Conservation (phyloP, 495 filamentous ascomycete species). For the Lasiosphaeriaceae sp. region DNA sequence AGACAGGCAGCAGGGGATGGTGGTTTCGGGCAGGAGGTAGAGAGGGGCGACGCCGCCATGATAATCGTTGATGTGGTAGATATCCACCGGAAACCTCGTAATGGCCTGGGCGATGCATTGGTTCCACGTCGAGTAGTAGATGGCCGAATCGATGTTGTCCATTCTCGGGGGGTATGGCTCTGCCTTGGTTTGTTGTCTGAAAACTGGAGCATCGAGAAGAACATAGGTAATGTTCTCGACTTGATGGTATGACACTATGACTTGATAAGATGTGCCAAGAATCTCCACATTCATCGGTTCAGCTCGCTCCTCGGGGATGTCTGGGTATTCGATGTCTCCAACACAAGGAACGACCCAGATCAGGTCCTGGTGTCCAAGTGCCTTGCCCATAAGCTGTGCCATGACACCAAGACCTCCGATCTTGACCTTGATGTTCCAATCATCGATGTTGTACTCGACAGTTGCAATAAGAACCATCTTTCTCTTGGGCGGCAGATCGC, state of each 20-base stretch:
- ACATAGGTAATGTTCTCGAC: conserved; percentile 71
- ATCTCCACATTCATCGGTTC: conserved; percentile 63
- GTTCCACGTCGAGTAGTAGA: conserved; percentile 73
- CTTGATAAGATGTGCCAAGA: conserved; percentile 56
- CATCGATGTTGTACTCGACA: conserved; percentile 71
- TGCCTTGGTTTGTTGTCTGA: conserved; percentile 59
- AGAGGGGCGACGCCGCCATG: conserved; percentile 68
- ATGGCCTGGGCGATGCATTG: conserved; percentile 62
- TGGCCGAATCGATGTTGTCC: conserved; percentile 67
- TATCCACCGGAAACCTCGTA: conserved; percentile 55
- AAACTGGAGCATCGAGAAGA: conserved; percentile 65
- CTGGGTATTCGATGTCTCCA: conserved; percentile 45
- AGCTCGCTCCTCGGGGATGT: conserved; percentile 39
- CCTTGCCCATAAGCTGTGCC: conserved; percentile 69
- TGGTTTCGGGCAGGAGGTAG: conserved; percentile 57
- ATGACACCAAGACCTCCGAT: conserved; percentile 70
- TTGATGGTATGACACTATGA: conserved; percentile 62
- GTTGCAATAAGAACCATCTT: conserved; percentile 61
- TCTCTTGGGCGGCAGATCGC: conserved; percentile 7
- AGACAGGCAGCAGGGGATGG: conserved; percentile 53
- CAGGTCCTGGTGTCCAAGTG: conserved; percentile 63
- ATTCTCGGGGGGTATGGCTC: conserved; percentile 68
- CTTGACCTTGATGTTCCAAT: conserved; percentile 71
- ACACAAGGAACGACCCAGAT: conserved; percentile 77
- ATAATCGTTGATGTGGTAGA: conserved; percentile 80